A percentile compares a stretch with the other conserved stretches of the same genome.
Conservation (phyloP, 192 early-diverging fungal genomes). For the Funneliformis mosseae region DNA sequence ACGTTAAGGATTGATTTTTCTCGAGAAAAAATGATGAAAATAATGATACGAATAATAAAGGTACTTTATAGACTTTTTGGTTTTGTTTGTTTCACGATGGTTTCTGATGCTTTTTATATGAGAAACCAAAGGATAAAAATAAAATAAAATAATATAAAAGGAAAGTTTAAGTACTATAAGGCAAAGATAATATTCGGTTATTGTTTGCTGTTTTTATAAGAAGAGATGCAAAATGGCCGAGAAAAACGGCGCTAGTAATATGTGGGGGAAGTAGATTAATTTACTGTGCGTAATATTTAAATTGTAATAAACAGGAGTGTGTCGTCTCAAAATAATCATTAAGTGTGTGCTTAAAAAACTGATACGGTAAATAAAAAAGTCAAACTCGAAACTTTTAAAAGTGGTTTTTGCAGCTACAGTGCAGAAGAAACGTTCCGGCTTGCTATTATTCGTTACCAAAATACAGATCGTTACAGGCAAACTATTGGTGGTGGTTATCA, state of each 20-base stretch:
- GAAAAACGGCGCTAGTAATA: not conserved
- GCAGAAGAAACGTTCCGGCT: not conserved
- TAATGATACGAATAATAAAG: no score
- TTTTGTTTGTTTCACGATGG: no score
- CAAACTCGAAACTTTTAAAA: not conserved
- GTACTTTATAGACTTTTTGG: no score
- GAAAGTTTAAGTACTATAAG: no score
- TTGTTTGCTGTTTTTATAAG: no score
- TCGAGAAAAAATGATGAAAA: no score
- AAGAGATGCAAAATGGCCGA: not conserved
- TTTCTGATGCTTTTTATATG: no score
- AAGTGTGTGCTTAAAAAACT: not conserved
- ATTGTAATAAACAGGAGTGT: not conserved
- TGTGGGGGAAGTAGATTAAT: not conserved
- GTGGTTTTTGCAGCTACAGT: not conserved
- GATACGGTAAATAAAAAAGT: slow-evolving; percentile 13
- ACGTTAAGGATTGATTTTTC: no score
- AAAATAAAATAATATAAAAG: no score
- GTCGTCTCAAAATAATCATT: not conserved
- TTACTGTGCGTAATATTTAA: not conserved
- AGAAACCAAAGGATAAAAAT: no score
- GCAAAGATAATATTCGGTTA: no score
- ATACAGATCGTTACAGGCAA: slow-evolving; percentile 7
- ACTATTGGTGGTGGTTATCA: not conserved
- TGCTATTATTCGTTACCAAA: slow-evolving; percentile 7